Evolutionary conservation across 208 protist species (phyloP), one percentile per base, ranked within the genome.

Genomic region (Borovskyia barvae): DNA sequence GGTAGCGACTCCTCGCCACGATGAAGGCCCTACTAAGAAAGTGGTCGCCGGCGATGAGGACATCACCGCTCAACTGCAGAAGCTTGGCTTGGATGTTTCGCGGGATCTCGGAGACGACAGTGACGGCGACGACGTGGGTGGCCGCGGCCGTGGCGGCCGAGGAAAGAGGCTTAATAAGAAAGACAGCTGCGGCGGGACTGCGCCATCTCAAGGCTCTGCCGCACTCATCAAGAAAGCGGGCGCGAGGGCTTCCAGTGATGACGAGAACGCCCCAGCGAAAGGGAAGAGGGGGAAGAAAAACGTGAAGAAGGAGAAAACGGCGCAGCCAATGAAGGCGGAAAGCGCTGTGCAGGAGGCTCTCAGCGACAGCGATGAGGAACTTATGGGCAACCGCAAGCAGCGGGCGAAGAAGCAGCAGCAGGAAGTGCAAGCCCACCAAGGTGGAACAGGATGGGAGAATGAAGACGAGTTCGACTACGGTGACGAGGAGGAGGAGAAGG

Each of bases 371-470:
- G 88, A 90, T 52, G 84, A 89, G 41, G 85, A 94, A 50, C 54
- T 92, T 0, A 67, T 77, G 28, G 82, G 64, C 19, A 94, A 94
- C 46, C 80, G 82, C 11, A 82, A 84, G 42, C 80, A 93, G 63
- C 77, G 86, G 15, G 57, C 70, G 26, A 80, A 72, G 62, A 71
- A 77, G 30, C 72, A 71, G 58, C 66, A 61, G 29, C 53, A 77
- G 41, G 51, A 76, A 37, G 62, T 49, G 42, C 28, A 57, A 14
- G 45, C 52, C 32, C 66, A 72, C 19, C 36, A 72, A 8, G 51
- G 51, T 30, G 26, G 47, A 9, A 50, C 60, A 42, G 68, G 69
- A 30, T 60, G 52, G 39, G 42, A 56, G 51, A 66, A 77, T 22
- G 73, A 80, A 32, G 66, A 80, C 12, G 66, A 70, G 29, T 84